A percentile compares a stretch with the other conserved stretches of the same genome.
Conservation (phyloP, 176 grass and related monocot species). For the Elaeis guineensis region DNA sequence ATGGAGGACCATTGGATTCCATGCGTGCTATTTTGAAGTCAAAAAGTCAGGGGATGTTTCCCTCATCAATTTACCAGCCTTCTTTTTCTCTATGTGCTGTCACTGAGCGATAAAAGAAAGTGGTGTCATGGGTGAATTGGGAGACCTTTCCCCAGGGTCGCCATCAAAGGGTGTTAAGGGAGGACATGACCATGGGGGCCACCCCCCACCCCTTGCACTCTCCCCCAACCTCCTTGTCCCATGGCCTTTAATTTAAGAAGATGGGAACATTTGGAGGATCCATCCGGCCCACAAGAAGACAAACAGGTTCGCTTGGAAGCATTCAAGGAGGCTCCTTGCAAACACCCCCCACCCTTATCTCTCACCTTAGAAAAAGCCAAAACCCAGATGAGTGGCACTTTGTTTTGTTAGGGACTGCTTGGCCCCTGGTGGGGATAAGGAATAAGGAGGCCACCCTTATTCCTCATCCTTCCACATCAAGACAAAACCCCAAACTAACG, state of each 20-base stretch:
- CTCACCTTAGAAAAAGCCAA: neutral
- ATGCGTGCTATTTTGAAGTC: too few species aligned
- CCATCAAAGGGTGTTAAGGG: too few species aligned
- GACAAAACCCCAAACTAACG: neutral
- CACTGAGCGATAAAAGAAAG: too few species aligned
- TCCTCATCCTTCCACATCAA: neutral
- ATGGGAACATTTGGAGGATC: neutral
- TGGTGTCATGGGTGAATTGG: too few species aligned
- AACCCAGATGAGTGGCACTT: neutral
- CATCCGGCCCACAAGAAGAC: neutral
- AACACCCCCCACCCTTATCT: neutral
- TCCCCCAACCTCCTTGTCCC: neutral
- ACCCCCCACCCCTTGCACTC: neutral
- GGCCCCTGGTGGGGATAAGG: neutral
- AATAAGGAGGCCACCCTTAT: conserved; percentile 6
- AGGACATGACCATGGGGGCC: too few species aligned
- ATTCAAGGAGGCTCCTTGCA: neutral
- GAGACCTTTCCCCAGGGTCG: too few species aligned
- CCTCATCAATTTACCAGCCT: too few species aligned
- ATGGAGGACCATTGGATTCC: too few species aligned
- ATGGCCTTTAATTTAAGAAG: neutral
- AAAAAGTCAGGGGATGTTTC: too few species aligned
- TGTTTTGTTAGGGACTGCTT: conserved; percentile 7
- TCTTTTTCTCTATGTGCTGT: too few species aligned
- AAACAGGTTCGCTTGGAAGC: neutral